phyloP scores from a whole-genome alignment of 306 rosid genomes.

The Sophora flavescens region DNA sequence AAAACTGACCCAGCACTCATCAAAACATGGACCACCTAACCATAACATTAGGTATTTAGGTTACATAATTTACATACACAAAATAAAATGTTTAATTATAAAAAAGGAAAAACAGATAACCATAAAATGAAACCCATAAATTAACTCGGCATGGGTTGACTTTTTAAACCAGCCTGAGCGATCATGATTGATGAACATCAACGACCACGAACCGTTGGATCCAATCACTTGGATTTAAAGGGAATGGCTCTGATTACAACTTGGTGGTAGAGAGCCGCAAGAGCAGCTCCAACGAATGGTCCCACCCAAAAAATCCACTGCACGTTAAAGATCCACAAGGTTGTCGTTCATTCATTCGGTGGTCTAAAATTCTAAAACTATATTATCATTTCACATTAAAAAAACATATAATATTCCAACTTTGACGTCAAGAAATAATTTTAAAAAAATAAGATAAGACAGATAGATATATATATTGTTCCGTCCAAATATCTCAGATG shows the following conservation, averaged over 20 bases:
- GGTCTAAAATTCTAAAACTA: not conserved
- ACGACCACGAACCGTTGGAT: constrained; percentile 4
- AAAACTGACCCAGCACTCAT: constrained; percentile 32
- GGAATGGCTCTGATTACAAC: constrained; percentile 66
- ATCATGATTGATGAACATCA: constrained; percentile 7
- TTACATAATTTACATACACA: constrained; percentile 49
- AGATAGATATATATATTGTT: no score
- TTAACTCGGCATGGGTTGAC: constrained; percentile 27
- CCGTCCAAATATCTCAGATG: no score
- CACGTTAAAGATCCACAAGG: not conserved
- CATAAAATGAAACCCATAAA: constrained; percentile 1
- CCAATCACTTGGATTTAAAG: constrained; percentile 45
- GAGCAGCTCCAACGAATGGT: constrained; percentile 59
- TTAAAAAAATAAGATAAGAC: not conserved
- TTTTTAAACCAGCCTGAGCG: not conserved
- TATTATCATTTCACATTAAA: no score
- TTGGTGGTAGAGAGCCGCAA: constrained; percentile 61
- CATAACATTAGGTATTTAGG: not conserved
- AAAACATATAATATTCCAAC: no score
- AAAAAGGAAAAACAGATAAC: not conserved
- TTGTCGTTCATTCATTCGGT: not conserved
- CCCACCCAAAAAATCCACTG: constrained; percentile 69
- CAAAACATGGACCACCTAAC: constrained; percentile 25
- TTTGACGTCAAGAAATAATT: not conserved
- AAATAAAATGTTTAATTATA: not conserved